Percentiles rank a stretch among this genome's conserved stretches.
phyloP scores from a whole-genome alignment of 164 flowering plant species.

The Macadamia tetraphylla region DNA sequence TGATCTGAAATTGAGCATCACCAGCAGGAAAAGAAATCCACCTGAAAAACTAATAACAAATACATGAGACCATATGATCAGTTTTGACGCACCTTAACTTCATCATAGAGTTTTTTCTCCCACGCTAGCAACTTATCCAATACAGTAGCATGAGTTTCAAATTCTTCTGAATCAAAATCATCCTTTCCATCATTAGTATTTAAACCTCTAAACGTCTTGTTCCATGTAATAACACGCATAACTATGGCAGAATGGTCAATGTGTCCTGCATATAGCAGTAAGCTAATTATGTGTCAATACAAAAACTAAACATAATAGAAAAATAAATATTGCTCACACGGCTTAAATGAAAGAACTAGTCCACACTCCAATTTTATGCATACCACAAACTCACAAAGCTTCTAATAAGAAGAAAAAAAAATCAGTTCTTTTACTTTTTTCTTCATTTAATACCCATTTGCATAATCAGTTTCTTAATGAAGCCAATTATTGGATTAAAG shows the following conservation, averaged over 20 bases:
- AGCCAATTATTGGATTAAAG: too few relatives aligned
- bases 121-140: conserved; percentile 90
- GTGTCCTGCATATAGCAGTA: conserved; percentile 45
- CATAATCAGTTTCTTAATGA: too few relatives aligned
- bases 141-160: conserved; percentile 85
- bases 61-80: neutral
- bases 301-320: neutral
- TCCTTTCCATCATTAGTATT: conserved; percentile 51
- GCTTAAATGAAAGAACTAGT: neutral
- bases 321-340: neutral
- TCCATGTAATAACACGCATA: conserved; percentile 97
- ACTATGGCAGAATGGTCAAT: conserved; percentile 93
- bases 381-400: neutral
- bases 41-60: too few relatives aligned
- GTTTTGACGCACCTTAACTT: conserved; percentile 66
- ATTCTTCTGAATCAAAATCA: conserved; percentile 58
- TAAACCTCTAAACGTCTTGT: conserved; percentile 54
- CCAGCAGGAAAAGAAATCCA: too few relatives aligned
- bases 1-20: too few relatives aligned
- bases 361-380: neutral
- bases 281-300: neutral
- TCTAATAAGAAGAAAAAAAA: neutral
- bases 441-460: too few relatives aligned
- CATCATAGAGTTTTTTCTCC: conserved; percentile 95
- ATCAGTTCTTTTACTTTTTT: too few relatives aligned